phyloP scores from a whole-genome alignment of 371 early-diverging fungal species.

The Coemansia sp. region DNA sequence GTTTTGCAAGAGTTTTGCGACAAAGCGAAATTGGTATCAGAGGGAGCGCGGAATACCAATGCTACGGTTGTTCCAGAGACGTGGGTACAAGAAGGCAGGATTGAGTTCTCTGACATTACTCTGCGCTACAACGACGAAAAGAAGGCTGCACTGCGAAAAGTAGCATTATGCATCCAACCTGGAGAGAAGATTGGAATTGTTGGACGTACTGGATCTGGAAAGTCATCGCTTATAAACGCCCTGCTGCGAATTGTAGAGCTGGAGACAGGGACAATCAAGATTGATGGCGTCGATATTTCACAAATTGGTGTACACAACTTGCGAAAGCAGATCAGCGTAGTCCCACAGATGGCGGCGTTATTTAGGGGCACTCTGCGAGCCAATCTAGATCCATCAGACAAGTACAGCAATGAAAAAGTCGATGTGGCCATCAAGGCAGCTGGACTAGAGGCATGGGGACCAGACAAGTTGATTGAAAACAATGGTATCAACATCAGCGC shows the following conservation, averaged over 20 bases:
- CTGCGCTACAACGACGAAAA: constrained; percentile 34
- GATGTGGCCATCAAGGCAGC: constrained; percentile 55
- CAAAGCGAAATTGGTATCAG: constrained; percentile 12
- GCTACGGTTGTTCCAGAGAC: neutral
- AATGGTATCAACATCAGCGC: constrained; percentile 61
- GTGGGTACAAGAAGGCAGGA: constrained; percentile 46
- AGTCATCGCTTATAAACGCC: constrained; percentile 59
- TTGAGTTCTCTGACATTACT: constrained; percentile 28
- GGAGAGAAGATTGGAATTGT: constrained; percentile 58
- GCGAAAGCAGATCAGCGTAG: constrained; percentile 61
- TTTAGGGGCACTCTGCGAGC: constrained; percentile 61
- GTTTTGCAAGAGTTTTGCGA: constrained; percentile 54
- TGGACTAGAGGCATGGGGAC: constrained; percentile 50
- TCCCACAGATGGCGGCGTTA: constrained; percentile 66
- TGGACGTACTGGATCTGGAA: constrained; percentile 64
- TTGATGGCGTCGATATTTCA: constrained; percentile 62
- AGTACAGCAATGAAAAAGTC: constrained; percentile 55
- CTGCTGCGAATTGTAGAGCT: constrained; percentile 64
- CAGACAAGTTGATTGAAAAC: constrained; percentile 51
- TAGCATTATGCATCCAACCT: constrained; percentile 52
- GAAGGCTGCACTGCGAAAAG: constrained; percentile 42
- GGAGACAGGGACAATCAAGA: constrained; percentile 56
- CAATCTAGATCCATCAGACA: constrained; percentile 61
- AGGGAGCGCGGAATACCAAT: constrained; percentile 15
- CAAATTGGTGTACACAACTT: constrained; percentile 58